Evolutionary conservation across 768 basidiomycete species (phyloP), one percentile per base, ranked within the genome.

Genomic region (Mycena olivaceomarginata): DNA sequence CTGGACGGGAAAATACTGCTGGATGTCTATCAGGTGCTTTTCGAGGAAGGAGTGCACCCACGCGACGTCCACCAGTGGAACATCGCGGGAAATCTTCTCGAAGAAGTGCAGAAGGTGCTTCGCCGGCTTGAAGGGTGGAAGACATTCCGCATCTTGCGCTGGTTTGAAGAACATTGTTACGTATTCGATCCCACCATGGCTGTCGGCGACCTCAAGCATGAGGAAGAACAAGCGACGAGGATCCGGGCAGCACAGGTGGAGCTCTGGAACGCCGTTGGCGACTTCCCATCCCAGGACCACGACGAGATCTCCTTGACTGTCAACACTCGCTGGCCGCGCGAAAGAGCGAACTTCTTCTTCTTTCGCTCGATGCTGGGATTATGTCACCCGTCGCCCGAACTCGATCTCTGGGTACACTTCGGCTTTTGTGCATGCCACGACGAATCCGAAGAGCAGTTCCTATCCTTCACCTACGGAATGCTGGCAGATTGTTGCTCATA

Each of bases 401-500:
- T 70, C 43, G 48, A 67, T 16, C 16, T 3, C 15, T 82, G 82
- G 82, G 22, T 82, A 4, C 12, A 15, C 6, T 80, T 81, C 13
- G 80, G 82, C 18, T 82, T 82, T 64, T 80, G 79, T 11, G 71
- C 78, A 16, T 82, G 76, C 67, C 40, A 40, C 10, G 65, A 75
- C 37, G 74, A 76, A 62, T 22, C 18, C 41, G 79, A 78, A 4
- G 81, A 78, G 41, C 37, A 41, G 9, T 39, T 60, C 70, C 64
- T 82, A 11, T 40, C 53, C 25, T 6, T 18, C 20, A 37, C 71
- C 1, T 87, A 87, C 70, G n/a, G 59, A 9, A 37, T 25, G 13
- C 80, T 88, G 39, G 79, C 84, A 31, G 12, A 73, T 4, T 45
- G 51, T n/a, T 86, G 84, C 81, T 82, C 85, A 5, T 88, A 87